Evolutionary conservation across 169 alveolate species (phyloP), one percentile per base, ranked within the genome.

Genomic region (Plasmodium relictum): DNA sequence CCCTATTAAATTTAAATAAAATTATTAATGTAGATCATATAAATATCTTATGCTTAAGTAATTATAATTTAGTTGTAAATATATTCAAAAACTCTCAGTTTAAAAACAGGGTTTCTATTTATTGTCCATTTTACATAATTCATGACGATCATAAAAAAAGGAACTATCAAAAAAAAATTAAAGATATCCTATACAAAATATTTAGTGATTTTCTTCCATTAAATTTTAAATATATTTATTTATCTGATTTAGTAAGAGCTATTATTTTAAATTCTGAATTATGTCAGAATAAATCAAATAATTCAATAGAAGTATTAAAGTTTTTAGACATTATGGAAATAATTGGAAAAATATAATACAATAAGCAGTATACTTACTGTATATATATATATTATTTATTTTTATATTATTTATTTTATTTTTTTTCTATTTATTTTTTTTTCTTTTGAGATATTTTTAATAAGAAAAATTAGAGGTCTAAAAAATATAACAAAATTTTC

Each of bases 291-390:
- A 59, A 44, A 3, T 41, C 37, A 65, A 5, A 14, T 5, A 42
- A 83, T 0, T 31, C 50, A 2, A 24, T 83, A 20, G 91, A 83
- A 50, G 66, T 83, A 6, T 44, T 83, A 24, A 52, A 58, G 42
- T 83, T 83, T 50, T 22, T 83, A 31, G 91, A 83, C 16, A 70
- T 83, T 73, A 83, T 83, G 91, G 66, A 83, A 37, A 83, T 83
- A 8, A 69, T 83, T 41, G 91, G 91, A 62, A 83, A 68, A 24
- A 4, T 37, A n/a, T 72, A 31, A 18, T 9, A 44, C 54, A 9
- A 20, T 65, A 44, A n/a, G 10, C 10, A 24, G 5, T n/a, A n/a
- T n/a, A n/a, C n/a, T n/a, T n/a, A 31, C 1, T 31, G 3, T 31
- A 31, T 31, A 31, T 1, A 31, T 31, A 31, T 31, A 31, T 31